Conservation (phyloP, 331 rosid genomes). For the Acacia pycnantha region DNA sequence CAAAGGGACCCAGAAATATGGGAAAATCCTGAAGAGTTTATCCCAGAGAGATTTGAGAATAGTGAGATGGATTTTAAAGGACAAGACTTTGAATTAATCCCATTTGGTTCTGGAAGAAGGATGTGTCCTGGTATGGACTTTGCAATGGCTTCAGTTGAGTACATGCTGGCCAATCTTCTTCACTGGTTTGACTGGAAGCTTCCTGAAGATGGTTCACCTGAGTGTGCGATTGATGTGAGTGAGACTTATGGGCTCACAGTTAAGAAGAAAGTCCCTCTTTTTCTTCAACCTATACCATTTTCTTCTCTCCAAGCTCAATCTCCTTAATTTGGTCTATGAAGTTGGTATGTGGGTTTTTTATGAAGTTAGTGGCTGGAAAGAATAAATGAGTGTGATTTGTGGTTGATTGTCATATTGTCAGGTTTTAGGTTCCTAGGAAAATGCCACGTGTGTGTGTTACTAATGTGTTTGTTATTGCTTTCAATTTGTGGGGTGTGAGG, state of each 20-base stretch:
- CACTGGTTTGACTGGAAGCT: neutral
- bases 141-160: neutral
- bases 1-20: neutral
- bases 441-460: too few species aligned
- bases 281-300: too few species aligned
- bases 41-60: slow-evolving; percentile 17
- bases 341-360: too few species aligned
- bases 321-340: too few species aligned
- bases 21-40: neutral
- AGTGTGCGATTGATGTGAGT: neutral
- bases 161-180: neutral
- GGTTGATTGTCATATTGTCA: too few species aligned
- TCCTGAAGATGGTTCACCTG: neutral
- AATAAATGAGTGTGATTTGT: too few species aligned
- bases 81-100: neutral
- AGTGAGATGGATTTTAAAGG: neutral
- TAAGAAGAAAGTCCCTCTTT: slow-evolving; percentile 23
- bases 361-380: too few species aligned
- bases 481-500: too few species aligned
- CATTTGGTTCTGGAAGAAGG: neutral
- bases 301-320: too few species aligned
- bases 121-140: neutral
- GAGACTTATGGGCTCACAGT: slow-evolving; percentile 15
- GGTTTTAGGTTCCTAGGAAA: too few species aligned
- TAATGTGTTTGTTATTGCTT: too few species aligned